Percentiles rank a stretch among this genome's conserved stretches.
Conservation (phyloP, 2,329 filamentous ascomycete genomes). For the Lasiodiplodia gonubiensis region DNA sequence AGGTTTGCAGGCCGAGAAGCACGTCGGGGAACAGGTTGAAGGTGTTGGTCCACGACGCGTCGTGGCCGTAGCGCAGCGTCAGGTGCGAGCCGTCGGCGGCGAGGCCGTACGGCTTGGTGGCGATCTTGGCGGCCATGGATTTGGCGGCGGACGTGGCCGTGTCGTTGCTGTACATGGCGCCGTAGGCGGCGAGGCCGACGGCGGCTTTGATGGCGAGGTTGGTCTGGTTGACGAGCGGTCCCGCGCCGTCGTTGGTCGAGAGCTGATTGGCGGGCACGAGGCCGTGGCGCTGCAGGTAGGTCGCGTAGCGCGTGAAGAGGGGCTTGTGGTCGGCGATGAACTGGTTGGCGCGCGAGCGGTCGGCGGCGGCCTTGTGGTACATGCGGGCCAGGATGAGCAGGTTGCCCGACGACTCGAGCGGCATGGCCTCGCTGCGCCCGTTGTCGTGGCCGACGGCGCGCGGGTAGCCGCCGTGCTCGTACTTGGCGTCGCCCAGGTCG, state of each 20-base stretch:
- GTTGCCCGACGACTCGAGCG: slow-evolving; percentile 50
- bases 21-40: slow-evolving; percentile 53
- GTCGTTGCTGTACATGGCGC: slow-evolving; percentile 44
- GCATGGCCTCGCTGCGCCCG: slow-evolving; percentile 48
- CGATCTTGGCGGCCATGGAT: slow-evolving; percentile 16
- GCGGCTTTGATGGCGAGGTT: slow-evolving; percentile 56
- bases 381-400: slow-evolving; percentile 48
- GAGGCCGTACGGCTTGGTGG: slow-evolving; percentile 1
- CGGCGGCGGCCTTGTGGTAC: slow-evolving; percentile 47
- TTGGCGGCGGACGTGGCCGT: background rate
- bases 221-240: slow-evolving; percentile 51
- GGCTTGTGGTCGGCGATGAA: slow-evolving; percentile 40
- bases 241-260: slow-evolving; percentile 52
- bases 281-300: slow-evolving; percentile 48
- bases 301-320: slow-evolving; percentile 46
- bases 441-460: slow-evolving; percentile 49
- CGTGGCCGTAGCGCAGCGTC: slow-evolving; percentile 43
- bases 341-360: slow-evolving; percentile 40
- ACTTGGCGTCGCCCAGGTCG: slow-evolving; percentile 42
- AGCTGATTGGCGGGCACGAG: slow-evolving; percentile 48
- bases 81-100: slow-evolving; percentile 46
- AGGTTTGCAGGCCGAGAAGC: slow-evolving; percentile 47
- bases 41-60: slow-evolving; percentile 44
- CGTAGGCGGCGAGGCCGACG: slow-evolving; percentile 54
- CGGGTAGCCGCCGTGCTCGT: slow-evolving; percentile 40